Base-by-base conservation (phyloP, 495 filamentous ascomycete genomes). In the Rusavskia elegans region DNA sequence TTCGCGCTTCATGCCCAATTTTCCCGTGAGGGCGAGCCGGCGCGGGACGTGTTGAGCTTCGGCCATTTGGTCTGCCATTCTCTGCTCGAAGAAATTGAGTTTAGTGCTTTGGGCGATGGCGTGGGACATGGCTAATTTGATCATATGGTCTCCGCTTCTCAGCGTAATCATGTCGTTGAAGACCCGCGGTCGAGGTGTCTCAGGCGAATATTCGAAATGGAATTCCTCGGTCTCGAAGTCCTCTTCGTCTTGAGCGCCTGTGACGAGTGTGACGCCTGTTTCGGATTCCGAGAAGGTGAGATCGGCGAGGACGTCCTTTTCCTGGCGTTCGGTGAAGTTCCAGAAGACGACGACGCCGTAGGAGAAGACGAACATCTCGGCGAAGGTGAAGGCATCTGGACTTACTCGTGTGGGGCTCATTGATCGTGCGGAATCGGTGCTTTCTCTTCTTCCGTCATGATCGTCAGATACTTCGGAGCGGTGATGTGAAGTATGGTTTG, bases 151-250 rank as follows among this genome's bases (percentile, higher is more conserved):
- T 16, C 87, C 85, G 41, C 84, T 88, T 30, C 89, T 76, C 13
- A 99, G 71, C 0, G 92, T 99, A 63, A 99, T 97, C 93, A 99
- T 97, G 63, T 99, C 92, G 64, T 99, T 95, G 67, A 87, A 99
- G 52, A 99, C 84, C 52, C 92, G 75, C 8, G 92, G 93, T 23
- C 88, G 77, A 39, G 86, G 81, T 25, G 89, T 86, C 48, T 84
- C 75, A 1, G 80, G 77, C 53, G 84, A 89, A 66, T 99, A 99
- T 62, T 97, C 89, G 66, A 99, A 63, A 66, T 99, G 93, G 63
- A 99, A 95, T 61, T 97, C 90, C 60, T 99, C 92, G 3, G 87
- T 97, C 69, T 99, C 92, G 60, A 94, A 95, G 59, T 99, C 90
- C 52, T 81, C 79, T 66, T 89, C 84, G 53, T 80, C 73, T 19